These are phyloP conservation scores for Meyerozyma sp. DNA, from an alignment of 1,139 yeast species.

Conservation along the genomic window DNA sequence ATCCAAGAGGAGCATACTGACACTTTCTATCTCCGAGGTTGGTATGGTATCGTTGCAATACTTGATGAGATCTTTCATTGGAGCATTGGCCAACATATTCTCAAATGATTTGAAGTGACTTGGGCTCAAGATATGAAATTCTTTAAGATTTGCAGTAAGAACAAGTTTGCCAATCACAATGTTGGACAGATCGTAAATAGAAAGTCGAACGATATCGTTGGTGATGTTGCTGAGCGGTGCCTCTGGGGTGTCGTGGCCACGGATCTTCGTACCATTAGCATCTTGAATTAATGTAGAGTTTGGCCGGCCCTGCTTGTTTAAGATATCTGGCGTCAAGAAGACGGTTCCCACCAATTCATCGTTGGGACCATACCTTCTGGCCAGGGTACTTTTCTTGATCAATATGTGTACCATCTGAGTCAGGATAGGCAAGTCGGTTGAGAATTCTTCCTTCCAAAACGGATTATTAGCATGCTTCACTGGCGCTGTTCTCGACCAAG, in stretches of 20 bases:
- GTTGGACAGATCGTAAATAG: slow-evolving; percentile 38
- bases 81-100: slow-evolving; percentile 47
- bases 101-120: slow-evolving; percentile 55
- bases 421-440: slow-evolving; percentile 51
- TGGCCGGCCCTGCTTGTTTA: slow-evolving; percentile 31
- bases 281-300: slow-evolving; percentile 34
- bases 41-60: slow-evolving; percentile 41
- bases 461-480: slow-evolving; percentile 48
- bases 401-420: slow-evolving; percentile 50
- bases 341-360: slow-evolving; percentile 51
- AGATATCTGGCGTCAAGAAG: slow-evolving; percentile 50
- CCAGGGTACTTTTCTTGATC: slow-evolving; percentile 34
- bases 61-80: slow-evolving; percentile 44
- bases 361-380: slow-evolving; percentile 15
- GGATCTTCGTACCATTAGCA: slow-evolving; percentile 15
- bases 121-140: slow-evolving; percentile 58
- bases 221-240: slow-evolving; percentile 8
- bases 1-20: slow-evolving; percentile 53
- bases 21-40: slow-evolving; percentile 47
- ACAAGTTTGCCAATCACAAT: slow-evolving; percentile 53
- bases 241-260: slow-evolving; percentile 6
- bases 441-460: slow-evolving; percentile 69
- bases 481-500: slow-evolving; percentile 66
- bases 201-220: slow-evolving; percentile 36
- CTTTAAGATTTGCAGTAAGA: slow-evolving; percentile 48